A percentile compares a stretch with the other conserved stretches of the same genome.
Conservation (phyloP, 2,329 filamentous ascomycete species). For the Bipolaris victoriae region DNA sequence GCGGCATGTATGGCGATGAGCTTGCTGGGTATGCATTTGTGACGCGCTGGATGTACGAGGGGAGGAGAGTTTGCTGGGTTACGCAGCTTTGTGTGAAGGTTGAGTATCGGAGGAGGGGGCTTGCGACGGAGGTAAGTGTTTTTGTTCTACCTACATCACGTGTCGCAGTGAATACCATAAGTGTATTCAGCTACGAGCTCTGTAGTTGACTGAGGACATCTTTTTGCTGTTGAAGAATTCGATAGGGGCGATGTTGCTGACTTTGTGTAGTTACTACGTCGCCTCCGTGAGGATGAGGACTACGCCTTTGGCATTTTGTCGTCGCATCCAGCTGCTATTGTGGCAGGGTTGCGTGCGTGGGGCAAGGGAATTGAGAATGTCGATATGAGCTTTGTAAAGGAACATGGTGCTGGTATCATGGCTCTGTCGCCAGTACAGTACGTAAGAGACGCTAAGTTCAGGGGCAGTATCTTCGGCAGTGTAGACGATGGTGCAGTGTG, state of each 20-base stretch:
- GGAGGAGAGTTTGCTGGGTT: not conserved
- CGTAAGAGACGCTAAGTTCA: not conserved
- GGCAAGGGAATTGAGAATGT: not conserved
- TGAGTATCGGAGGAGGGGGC: not conserved
- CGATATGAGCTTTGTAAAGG: not conserved
- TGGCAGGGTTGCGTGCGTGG: not conserved
- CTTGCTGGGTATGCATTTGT: constrained; percentile 1
- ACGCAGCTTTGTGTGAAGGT: not conserved
- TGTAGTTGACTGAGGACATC: too few species aligned
- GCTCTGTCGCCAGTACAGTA: not conserved
- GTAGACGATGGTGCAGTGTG: not conserved
- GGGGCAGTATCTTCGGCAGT: not conserved
- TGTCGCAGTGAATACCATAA: too few species aligned
- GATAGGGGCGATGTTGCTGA: not conserved
- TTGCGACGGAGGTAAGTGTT: not conserved
- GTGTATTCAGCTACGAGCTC: too few species aligned
- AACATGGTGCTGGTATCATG: not conserved
- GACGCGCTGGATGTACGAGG: not conserved
- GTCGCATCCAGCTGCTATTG: constrained; percentile 1
- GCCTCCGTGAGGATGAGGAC: not conserved
- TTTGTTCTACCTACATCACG: not conserved
- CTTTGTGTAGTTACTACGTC: not conserved
- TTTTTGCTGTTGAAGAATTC: too few species aligned
- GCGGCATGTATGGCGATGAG: not conserved
- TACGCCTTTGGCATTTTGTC: constrained; percentile 5